These are phyloP conservation scores for Podospora pseudocomata DNA, from an alignment of 495 filamentous ascomycete genomes.

Conservation along the genomic window DNA sequence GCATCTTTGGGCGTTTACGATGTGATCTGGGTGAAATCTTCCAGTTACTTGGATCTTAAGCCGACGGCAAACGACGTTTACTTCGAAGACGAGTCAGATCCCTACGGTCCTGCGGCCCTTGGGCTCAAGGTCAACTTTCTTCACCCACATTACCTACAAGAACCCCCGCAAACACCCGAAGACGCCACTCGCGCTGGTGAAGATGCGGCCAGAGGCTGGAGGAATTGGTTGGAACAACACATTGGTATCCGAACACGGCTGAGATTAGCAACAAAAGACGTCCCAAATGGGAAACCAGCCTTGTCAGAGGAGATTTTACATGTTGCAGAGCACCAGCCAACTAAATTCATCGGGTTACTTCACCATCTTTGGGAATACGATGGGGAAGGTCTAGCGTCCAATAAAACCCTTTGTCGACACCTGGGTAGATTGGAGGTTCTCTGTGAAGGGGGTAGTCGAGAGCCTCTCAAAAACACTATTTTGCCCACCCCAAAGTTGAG, in stretches of 20 bases:
- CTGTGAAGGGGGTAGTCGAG: slow-evolving; percentile 13
- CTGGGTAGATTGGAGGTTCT: slow-evolving; percentile 14
- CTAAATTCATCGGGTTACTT: slow-evolving; percentile 25
- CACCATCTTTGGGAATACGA: slow-evolving; percentile 5
- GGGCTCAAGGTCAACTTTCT: slow-evolving; percentile 19
- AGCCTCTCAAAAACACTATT: slow-evolving; percentile 8
- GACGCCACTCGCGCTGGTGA: not conserved
- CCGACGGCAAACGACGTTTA: slow-evolving; percentile 5
- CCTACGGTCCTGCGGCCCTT: slow-evolving; percentile 19
- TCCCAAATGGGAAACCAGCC: not conserved
- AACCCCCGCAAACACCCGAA: slow-evolving; percentile 11
- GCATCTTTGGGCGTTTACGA: not conserved
- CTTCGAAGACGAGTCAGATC: slow-evolving; percentile 21
- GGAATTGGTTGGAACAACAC: slow-evolving; percentile 16
- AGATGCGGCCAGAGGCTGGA: not conserved
- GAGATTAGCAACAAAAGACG: slow-evolving; percentile 4
- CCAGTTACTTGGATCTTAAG: too few relatives aligned
- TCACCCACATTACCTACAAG: slow-evolving; percentile 21
- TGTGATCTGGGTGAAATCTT: too few relatives aligned
- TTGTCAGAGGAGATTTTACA: slow-evolving; percentile 27
- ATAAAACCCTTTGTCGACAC: not conserved
- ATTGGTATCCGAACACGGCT: slow-evolving; percentile 9
- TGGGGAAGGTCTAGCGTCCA: not conserved
- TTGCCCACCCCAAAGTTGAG: slow-evolving; percentile 10
- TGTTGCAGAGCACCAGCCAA: slow-evolving; percentile 24